Conservation (phyloP, 2,329 filamentous ascomycete genomes). For the Pyrenochaeta sp. region DNA sequence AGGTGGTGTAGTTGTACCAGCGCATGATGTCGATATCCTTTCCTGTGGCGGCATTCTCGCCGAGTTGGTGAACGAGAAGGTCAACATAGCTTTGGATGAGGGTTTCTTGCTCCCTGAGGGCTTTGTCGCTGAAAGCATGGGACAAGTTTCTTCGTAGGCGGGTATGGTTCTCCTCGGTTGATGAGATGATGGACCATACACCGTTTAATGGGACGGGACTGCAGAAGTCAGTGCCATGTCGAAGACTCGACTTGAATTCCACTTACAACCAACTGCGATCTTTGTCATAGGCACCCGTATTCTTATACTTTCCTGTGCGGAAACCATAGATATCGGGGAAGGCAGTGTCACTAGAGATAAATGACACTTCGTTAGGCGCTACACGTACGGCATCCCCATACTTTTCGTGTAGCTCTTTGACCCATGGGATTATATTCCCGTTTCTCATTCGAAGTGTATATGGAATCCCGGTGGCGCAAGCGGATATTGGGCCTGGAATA, state of each 20-base stretch:
- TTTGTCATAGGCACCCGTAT: constrained; percentile 46
- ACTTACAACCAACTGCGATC: constrained; percentile 44
- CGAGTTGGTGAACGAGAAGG: constrained; percentile 46
- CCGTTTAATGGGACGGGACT: constrained; percentile 37
- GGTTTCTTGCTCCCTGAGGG: constrained; percentile 50
- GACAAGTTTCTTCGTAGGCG: constrained; percentile 48
- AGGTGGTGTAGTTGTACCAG: constrained; percentile 38
- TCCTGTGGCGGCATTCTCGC: constrained; percentile 21
- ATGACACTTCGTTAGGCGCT: constrained; percentile 52
- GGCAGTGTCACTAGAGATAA: constrained; percentile 52
- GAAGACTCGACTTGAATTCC: no score
- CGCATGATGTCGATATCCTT: constrained; percentile 31
- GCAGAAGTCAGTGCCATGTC: neutral
- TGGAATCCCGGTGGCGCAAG: constrained; percentile 41
- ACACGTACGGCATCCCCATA: constrained; percentile 55
- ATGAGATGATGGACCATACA: constrained; percentile 31
- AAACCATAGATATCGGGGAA: constrained; percentile 56
- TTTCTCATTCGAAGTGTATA: constrained; percentile 35
- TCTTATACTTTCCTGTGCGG: constrained; percentile 45
- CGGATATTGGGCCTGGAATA: constrained; percentile 52
- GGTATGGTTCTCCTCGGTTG: constrained; percentile 40
- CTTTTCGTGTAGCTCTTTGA: constrained; percentile 45
- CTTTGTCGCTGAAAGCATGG: constrained; percentile 53
- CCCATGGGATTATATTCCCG: constrained; percentile 35
- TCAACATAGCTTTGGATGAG: constrained; percentile 51